Percentiles rank a stretch among this genome's conserved stretches.
Evolutionary conservation across 345 rosid genomes (phyloP).

Genomic region (Camelina sativa): DNA sequence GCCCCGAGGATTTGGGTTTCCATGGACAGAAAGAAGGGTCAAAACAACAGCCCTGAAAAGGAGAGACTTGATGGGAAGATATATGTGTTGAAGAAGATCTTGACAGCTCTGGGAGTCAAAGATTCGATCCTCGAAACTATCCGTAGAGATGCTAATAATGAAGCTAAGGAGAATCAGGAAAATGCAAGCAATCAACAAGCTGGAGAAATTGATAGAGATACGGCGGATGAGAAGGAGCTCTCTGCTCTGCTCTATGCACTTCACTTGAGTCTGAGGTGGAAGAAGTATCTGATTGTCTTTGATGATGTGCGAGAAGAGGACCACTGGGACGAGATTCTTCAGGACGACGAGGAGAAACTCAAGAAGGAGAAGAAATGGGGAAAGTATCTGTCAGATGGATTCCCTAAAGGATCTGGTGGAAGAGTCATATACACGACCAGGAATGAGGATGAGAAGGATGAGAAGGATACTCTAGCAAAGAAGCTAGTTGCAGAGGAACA

Average conservation of each 20-base stretch:
- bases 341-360: slow-evolving; percentile 1
- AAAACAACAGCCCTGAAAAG: too few species aligned
- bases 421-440: slow-evolving; percentile 56
- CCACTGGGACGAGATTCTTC: slow-evolving; percentile 37
- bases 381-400: slow-evolving; percentile 46
- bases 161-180: neutral
- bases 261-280: slow-evolving; percentile 51
- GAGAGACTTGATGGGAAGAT: neutral
- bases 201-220: slow-evolving; percentile 2
- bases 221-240: slow-evolving; percentile 18
- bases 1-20: slow-evolving; percentile 54
- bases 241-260: slow-evolving; percentile 51
- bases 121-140: neutral
- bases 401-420: slow-evolving; percentile 65
- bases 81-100: slow-evolving; percentile 39
- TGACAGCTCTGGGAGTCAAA: slow-evolving; percentile 46
- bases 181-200: neutral
- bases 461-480: slow-evolving; percentile 21
- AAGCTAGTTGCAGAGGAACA: slow-evolving; percentile 50
- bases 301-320: slow-evolving; percentile 43
- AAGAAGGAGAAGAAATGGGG: slow-evolving; percentile 35
- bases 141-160: neutral
- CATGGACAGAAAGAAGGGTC: neutral
- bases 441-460: slow-evolving; percentile 41
- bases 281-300: slow-evolving; percentile 58